Base-by-base conservation (phyloP, 371 early-diverging fungal genomes). In the Rozella allomycis region DNA sequence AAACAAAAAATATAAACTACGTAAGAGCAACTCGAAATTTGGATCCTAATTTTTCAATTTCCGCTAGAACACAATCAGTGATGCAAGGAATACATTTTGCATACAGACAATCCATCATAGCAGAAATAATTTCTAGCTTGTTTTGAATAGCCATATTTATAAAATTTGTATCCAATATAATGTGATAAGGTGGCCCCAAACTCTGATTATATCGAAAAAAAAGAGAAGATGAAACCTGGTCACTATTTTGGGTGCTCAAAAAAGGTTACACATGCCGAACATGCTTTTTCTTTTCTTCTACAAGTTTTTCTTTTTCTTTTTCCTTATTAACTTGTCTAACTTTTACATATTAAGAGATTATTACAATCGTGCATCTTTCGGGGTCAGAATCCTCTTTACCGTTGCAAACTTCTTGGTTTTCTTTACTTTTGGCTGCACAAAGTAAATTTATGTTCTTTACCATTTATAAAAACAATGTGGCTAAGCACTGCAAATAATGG, bases 141-240 rank as follows among this genome's bases (percentile, higher is more conserved):
- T 96, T 96, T 50, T 94, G 86, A 43, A 99, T 85, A 13, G 94
- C 81, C 44, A 96, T 91, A 62, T 98, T 97, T 64, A 99, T 97
- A 48, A 98, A 99, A 56, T 99, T 99, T 44, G 99, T 98, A 61
- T 99, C 99, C 23, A 99, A 74, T 8, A 99, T 58, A 21, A 99
- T 74, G 41, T 83, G 80, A 55, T 98, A 99, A 20, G 99, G 99
- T 25, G 99, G 98, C 3, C 78, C 90, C 13, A 99, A 62, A 11
- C 88, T 76, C 23, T 81, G 67, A 53, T 97, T 98, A 54, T 93
- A 79, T 42, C 78, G 68, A 70, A 94, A 96, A 62, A 91, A 96
- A 59, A 94, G 67, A 33, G 85, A 80, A 4, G 86, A 78, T 9
- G 88, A 79, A 3, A 82, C 85, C 50, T 91, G 90, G 13, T 78